Conservation (phyloP, 768 basidiomycete genomes). For the Boletus huronensis region DNA sequence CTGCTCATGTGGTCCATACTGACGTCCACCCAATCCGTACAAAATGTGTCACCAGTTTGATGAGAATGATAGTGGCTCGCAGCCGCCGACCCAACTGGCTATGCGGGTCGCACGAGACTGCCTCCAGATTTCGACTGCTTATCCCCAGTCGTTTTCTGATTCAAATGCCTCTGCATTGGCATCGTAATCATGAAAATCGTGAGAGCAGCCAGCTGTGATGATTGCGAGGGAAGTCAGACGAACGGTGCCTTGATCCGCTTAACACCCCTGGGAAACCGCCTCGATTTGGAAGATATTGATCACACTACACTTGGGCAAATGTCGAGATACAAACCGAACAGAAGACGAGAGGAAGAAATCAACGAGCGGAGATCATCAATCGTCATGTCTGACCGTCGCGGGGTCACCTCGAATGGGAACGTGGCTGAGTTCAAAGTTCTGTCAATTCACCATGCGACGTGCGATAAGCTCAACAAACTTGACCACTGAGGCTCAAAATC, state of each 20-base stretch:
- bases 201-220: too few relatives aligned
- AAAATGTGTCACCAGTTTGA: neutral
- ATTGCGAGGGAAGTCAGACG: neutral
- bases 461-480: neutral
- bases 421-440: neutral
- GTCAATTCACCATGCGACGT: neutral
- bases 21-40: neutral
- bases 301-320: neutral
- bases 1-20: neutral
- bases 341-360: neutral
- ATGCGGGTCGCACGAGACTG: neutral
- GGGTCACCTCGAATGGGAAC: conserved; percentile 13
- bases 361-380: conserved; percentile 5
- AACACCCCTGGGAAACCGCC: neutral
- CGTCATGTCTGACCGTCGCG: conserved; percentile 1
- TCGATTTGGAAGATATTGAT: neutral
- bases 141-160: neutral
- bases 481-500: conserved; percentile 18
- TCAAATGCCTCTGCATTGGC: too few relatives aligned
- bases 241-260: neutral
- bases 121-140: neutral
- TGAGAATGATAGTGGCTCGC: neutral
- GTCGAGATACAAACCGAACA: neutral
- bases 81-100: neutral
- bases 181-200: too few relatives aligned